These are phyloP conservation scores for Trifolium pratense DNA, from an alignment of 306 rosid species.

Conservation along the genomic window DNA sequence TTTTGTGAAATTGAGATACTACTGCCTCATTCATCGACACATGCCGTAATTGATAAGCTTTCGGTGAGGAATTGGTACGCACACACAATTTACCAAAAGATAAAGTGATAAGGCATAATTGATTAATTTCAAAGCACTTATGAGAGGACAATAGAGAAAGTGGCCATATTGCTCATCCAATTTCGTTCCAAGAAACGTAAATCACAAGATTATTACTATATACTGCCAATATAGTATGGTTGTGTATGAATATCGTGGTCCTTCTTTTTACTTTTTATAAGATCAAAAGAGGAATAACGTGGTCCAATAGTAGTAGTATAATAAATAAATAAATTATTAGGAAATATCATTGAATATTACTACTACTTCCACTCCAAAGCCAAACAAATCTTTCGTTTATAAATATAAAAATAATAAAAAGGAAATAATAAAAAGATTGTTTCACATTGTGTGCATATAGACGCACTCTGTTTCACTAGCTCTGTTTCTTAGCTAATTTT, in stretches of 20 bases:
- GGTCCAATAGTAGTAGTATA: neutral
- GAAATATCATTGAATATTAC: neutral
- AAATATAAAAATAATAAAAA: no score
- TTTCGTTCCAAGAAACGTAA: neutral
- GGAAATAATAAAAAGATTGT: no score
- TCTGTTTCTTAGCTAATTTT: no score
- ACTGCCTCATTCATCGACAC: neutral
- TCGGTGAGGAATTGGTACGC: neutral
- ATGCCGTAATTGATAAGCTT: slow-evolving; percentile 12
- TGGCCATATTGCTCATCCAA: neutral
- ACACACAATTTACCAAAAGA: slow-evolving; percentile 23
- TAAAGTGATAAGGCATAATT: slow-evolving; percentile 26
- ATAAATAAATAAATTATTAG: neutral
- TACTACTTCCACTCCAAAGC: neutral
- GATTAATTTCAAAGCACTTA: slow-evolving; percentile 22
- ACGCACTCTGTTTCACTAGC: neutral
- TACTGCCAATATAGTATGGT: neutral
- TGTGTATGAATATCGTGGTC: neutral
- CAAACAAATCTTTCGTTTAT: neutral
- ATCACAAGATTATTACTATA: neutral
- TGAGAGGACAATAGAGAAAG: slow-evolving; percentile 8
- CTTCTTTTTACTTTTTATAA: neutral
- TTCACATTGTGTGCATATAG: neutral
- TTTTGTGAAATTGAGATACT: neutral
- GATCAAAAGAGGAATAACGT: neutral